Conservation (phyloP, 1,284 basidiomycete genomes). For the Boletus semigastroideus region DNA sequence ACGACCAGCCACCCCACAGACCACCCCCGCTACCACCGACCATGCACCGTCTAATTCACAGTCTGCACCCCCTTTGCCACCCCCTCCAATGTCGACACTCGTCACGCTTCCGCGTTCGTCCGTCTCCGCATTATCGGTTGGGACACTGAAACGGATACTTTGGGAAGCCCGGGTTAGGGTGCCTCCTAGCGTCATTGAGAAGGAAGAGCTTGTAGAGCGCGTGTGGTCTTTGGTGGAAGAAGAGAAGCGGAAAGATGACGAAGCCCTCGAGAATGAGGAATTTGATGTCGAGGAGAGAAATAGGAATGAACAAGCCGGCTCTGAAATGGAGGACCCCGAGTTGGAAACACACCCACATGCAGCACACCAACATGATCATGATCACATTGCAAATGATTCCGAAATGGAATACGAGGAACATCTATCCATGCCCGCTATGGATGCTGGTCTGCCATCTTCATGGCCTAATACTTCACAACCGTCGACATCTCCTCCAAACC, state of each 20-base stretch:
- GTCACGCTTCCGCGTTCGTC: slow-evolving; percentile 57
- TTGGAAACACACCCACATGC: slow-evolving; percentile 10
- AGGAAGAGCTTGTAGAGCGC: slow-evolving; percentile 71
- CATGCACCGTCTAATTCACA: slow-evolving; percentile 11
- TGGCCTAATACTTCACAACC: slow-evolving; percentile 13
- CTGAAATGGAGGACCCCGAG: slow-evolving; percentile 16
- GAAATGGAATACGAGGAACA: slow-evolving; percentile 14
- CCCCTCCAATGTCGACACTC: slow-evolving; percentile 66
- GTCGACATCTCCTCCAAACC: slow-evolving; percentile 17
- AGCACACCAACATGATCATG: slow-evolving; percentile 1
- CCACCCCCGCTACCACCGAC: slow-evolving; percentile 13
- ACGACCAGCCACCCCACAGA: slow-evolving; percentile 20
- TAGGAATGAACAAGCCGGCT: neutral
- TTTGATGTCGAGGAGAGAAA: slow-evolving; percentile 13
- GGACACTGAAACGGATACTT: slow-evolving; percentile 71
- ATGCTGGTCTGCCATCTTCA: neutral
- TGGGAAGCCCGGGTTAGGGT: slow-evolving; percentile 70
- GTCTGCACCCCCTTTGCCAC: slow-evolving; percentile 35
- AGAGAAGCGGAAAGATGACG: slow-evolving; percentile 54
- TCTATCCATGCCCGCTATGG: neutral
- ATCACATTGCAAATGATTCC: neutral
- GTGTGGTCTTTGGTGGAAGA: slow-evolving; percentile 64
- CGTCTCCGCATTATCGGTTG: slow-evolving; percentile 61
- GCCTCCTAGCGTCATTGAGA: slow-evolving; percentile 54
- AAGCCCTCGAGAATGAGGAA: slow-evolving; percentile 39